Evolutionary conservation across 179 eudicot species (phyloP).

Genomic region (Patellifolia procumbens): DNA sequence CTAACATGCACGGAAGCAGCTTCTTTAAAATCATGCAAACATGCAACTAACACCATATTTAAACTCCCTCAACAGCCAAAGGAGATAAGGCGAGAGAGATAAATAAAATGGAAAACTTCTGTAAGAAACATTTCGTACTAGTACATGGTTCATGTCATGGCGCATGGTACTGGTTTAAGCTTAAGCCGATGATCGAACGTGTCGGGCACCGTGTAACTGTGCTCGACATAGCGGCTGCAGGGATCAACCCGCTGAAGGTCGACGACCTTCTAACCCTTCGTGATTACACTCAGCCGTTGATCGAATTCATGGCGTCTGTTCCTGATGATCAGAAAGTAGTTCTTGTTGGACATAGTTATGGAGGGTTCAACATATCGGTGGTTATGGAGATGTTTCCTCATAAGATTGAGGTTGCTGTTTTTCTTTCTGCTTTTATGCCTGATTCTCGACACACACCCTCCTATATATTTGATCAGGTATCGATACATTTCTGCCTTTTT

Average conservation of each 20-base stretch:
- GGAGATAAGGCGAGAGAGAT: background rate
- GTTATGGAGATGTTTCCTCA: constrained; percentile 37
- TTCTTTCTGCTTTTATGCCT: constrained; percentile 37
- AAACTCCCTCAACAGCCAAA: background rate
- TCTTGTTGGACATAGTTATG: constrained; percentile 43
- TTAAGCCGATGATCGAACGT: constrained; percentile 31
- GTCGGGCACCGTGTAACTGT: constrained; percentile 41
- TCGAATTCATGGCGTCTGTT: constrained; percentile 34
- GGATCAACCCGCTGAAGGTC: constrained; percentile 26
- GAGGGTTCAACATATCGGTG: constrained; percentile 34
- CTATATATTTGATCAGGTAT: constrained; percentile 48
- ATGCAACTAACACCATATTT: background rate
- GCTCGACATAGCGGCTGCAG: constrained; percentile 40
- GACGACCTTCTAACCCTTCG: constrained; percentile 26
- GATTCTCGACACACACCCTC: constrained; percentile 43
- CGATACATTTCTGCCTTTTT: background rate
- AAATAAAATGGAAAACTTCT: background rate
- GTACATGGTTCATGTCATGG: constrained; percentile 56
- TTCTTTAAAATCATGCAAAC: background rate
- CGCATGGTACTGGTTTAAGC: constrained; percentile 53
- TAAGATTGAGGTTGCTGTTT: constrained; percentile 35
- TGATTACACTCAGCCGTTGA: constrained; percentile 32
- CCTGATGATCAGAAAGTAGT: constrained; percentile 29
- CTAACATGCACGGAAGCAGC: background rate
- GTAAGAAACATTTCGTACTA: constrained; percentile 40